Evolutionary conservation across 352 stramenopile species (phyloP).

Genomic region (Phytophthora ohioensis): DNA sequence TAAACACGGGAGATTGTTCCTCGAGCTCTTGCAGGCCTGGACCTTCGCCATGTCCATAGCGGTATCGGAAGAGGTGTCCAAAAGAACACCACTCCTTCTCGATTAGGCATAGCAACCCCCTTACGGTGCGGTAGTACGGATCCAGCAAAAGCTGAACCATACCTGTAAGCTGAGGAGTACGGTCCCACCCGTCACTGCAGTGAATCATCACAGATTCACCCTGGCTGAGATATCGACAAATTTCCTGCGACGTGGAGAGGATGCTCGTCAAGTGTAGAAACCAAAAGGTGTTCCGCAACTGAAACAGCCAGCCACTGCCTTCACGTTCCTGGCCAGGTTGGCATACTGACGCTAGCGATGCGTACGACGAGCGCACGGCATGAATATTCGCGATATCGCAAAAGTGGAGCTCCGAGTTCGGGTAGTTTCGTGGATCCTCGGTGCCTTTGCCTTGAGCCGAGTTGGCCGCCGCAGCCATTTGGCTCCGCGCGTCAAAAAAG

Average conservation of each 20-base stretch:
- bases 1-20: conserved; percentile 98
- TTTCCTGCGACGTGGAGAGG: conserved; percentile 92
- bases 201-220: conserved; percentile 97
- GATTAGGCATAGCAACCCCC: conserved; percentile 96
- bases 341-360: conserved; percentile 77
- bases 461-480: conserved; percentile 89
- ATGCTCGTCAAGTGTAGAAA: conserved; percentile 97
- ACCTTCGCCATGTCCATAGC: conserved; percentile 95
- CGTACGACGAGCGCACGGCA: conserved; percentile 93
- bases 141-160: conserved; percentile 98
- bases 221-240: conserved; percentile 95
- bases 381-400: conserved; percentile 99
- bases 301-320: conserved; percentile 81
- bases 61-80: conserved; percentile 98
- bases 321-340: conserved; percentile 82
- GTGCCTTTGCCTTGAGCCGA: conserved; percentile 89
- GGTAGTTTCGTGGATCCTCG: conserved; percentile 95
- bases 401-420: conserved; percentile 96
- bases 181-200: conserved; percentile 99
- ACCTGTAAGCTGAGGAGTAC: conserved; percentile 96
- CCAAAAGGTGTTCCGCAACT: conserved; percentile 98
- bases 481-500: conserved; percentile 86
- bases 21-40: conserved; percentile 95
- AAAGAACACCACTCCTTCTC: conserved; percentile 99
- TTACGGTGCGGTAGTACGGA: conserved; percentile 97